Percentiles rank a stretch among this genome's conserved stretches.
Conservation (phyloP, 2,329 filamentous ascomycete genomes). For the Metarhizium humberi region DNA sequence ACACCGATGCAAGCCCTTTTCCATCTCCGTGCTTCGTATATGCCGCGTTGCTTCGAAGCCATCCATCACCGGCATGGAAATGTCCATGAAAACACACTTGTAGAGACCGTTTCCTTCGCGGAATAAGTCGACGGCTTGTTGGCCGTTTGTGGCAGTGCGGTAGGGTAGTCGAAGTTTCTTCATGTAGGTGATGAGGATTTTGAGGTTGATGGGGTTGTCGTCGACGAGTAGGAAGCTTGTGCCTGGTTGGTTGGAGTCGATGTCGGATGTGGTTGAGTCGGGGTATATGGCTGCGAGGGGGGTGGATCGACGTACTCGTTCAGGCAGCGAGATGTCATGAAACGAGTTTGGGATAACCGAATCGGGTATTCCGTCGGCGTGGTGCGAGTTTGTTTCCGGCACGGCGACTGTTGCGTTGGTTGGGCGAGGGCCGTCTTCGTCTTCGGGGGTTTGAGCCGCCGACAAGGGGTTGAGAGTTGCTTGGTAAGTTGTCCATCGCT, state of each 20-base stretch:
- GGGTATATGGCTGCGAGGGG: neutral
- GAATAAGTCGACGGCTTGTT: slow-evolving; percentile 18
- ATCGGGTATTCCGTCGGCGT: neutral
- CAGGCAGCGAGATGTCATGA: neutral
- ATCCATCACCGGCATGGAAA: slow-evolving; percentile 46
- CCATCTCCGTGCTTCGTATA: slow-evolving; percentile 24
- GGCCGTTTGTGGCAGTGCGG: slow-evolving; percentile 16
- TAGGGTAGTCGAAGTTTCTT: slow-evolving; percentile 15
- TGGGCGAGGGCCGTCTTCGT: neutral
- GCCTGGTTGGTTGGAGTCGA: neutral
- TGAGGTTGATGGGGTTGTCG: slow-evolving; percentile 27
- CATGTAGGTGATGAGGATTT: slow-evolving; percentile 19
- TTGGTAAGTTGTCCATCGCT: slow-evolving; percentile 4
- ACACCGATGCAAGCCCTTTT: neutral
- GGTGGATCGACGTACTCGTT: slow-evolving; percentile 1
- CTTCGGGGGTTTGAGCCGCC: neutral
- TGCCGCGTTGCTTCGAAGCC: slow-evolving; percentile 35
- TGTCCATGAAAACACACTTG: slow-evolving; percentile 29
- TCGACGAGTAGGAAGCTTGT: slow-evolving; percentile 20
- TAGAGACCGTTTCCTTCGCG: slow-evolving; percentile 8
- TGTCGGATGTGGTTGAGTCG: neutral
- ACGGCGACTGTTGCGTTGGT: neutral
- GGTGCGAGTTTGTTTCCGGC: neutral
- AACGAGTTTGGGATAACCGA: neutral
- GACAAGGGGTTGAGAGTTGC: neutral